Evolutionary conservation across 2,329 filamentous ascomycete species (phyloP), one percentile per base, ranked within the genome.

Genomic region (Fusarium foetens): DNA sequence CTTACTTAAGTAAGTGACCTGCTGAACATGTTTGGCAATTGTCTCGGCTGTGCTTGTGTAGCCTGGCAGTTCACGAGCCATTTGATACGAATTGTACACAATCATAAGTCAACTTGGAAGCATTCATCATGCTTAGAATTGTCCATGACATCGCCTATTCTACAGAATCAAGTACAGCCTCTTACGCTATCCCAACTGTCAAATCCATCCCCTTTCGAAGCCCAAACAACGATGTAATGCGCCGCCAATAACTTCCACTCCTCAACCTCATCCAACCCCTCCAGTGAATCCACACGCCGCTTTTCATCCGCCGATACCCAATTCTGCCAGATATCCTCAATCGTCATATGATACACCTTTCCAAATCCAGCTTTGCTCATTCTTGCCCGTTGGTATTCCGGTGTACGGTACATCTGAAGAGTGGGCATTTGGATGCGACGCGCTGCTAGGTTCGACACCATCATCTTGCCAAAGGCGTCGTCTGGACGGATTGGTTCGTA

Each of bases 211-310:
- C 77, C 79, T 38, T 89, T 91, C 89, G 93, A 97, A 3, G 91
- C 96, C 95, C 95, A 98, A 8, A 90, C 91, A 46, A 99, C 88
- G 71, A 95, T 91, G 78, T 99, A 99, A 84, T 99, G 96, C 72
- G 88, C 89, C 2, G 94, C 93, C 75, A 99, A 82, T 74, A 99
- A 82, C 77, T 92, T 87, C 92, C 96, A 97, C 83, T 99, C 96
- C 82, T 99, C 96, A 29, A 98, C 88, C 82, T 99, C 96, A 82
- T 99, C 96, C 70, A 99, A 81, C 77, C 96, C 94, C 80, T 99
- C 95, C 31, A 98, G 80, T 16, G 84, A 82, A 71, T 95, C 92
- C 3, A 98, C 90, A 52, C 95, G 86, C 77, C 93, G 91, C 81
- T 94, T 95, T 82, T 98, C 95, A 5, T 84, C 84, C 2, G 85